A percentile compares a stretch with the other conserved stretches of the same genome.
phyloP scores from a whole-genome alignment of 306 rosid genomes.

The Corylus heterophylla region DNA sequence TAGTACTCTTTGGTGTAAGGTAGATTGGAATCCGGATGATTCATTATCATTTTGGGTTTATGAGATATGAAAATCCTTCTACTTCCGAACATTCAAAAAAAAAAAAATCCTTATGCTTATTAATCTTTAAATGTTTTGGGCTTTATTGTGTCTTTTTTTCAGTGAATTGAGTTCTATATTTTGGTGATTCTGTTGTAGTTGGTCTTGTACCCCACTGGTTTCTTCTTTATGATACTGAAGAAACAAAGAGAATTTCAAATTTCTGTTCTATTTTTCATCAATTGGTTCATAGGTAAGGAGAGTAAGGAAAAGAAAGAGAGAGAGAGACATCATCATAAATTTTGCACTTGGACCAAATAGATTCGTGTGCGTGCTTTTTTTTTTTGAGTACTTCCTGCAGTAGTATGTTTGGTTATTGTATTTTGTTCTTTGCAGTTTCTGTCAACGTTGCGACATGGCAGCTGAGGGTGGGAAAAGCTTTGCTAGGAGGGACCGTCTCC shows the following conservation, averaged over 20 bases:
- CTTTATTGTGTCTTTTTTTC: neutral
- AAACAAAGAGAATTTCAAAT: neutral
- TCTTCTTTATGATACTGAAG: neutral
- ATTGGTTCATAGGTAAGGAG: neutral
- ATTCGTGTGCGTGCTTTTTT: neutral
- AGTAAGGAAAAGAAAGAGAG: neutral
- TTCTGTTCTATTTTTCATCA: neutral
- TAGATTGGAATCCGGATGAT: too few relatives aligned
- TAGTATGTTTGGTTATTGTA: neutral
- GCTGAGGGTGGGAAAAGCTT: conserved; percentile 68
- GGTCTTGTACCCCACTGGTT: neutral
- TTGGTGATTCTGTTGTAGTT: neutral
- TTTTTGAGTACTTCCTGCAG: neutral
- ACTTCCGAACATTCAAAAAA: too few relatives aligned
- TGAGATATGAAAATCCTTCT: too few relatives aligned
- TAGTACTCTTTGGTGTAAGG: neutral
- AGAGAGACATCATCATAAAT: neutral
- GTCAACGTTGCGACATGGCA: conserved; percentile 57
- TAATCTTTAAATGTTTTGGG: too few relatives aligned
- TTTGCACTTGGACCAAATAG: neutral
- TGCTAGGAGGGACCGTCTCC: conserved; percentile 75
- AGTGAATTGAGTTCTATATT: neutral
- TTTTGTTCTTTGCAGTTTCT: conserved; percentile 40
- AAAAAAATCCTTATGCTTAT: too few relatives aligned
- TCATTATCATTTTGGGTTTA: too few relatives aligned